Conservation (phyloP, 768 basidiomycete genomes). For the Podaxis carcinomalis region DNA sequence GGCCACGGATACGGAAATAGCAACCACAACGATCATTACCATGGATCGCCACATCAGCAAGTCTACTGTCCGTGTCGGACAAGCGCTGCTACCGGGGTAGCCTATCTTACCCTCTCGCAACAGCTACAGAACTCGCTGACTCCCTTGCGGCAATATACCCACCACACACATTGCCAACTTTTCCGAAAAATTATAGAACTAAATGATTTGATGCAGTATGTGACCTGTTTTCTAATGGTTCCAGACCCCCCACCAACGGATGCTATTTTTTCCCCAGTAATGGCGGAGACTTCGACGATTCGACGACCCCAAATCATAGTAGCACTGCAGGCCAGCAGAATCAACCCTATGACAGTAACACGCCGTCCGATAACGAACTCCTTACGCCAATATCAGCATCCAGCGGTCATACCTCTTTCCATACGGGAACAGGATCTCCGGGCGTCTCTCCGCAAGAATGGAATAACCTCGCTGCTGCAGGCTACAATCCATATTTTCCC, state of each 20-base stretch:
- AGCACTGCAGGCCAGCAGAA: constrained; percentile 21
- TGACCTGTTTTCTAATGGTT: constrained; percentile 18
- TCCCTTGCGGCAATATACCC: constrained; percentile 57
- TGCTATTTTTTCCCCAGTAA: constrained; percentile 23
- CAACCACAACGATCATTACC: constrained; percentile 32
- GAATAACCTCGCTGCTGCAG: constrained; percentile 49
- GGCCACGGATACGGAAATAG: constrained; percentile 3
- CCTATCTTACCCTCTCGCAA: constrained; percentile 58
- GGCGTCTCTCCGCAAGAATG: constrained; percentile 59
- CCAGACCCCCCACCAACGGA: neutral
- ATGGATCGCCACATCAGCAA: constrained; percentile 27
- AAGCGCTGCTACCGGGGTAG: constrained; percentile 53
- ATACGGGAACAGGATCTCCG: constrained; percentile 32
- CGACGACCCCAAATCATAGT: constrained; percentile 17
- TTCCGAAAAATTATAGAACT: constrained; percentile 60
- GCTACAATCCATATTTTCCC: constrained; percentile 71
- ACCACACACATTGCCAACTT: constrained; percentile 54
- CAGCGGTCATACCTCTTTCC: constrained; percentile 43
- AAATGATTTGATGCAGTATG: constrained; percentile 63
- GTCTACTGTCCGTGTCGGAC: constrained; percentile 59
- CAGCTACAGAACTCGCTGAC: constrained; percentile 56
- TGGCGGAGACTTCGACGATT: constrained; percentile 48
- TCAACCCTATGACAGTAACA: constrained; percentile 48
- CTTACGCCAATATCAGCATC: constrained; percentile 50
- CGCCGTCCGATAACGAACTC: constrained; percentile 62